Evolutionary conservation across 192 early-diverging fungal species (phyloP), one percentile per base, ranked within the genome.

Genomic region (Jimgerdemannia flammicorona): DNA sequence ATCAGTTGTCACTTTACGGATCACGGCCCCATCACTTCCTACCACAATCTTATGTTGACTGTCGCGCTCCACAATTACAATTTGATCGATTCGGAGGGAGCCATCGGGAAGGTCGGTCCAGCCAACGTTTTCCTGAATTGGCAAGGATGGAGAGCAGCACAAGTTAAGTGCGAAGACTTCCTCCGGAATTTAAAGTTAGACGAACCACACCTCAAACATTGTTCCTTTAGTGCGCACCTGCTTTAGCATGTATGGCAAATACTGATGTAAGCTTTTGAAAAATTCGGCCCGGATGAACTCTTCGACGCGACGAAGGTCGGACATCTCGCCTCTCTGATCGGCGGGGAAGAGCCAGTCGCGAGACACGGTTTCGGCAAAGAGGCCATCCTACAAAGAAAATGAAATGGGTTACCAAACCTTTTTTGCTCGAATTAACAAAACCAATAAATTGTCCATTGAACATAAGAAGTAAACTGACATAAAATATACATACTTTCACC

Each of bases 231-330:
- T 59, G 42, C 40, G 69, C 49, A 78, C 78, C 66, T 83, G 89
- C 20, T 80, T 84, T 4, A 90, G 44, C 39, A 77, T 75, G 66
- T 90, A 90, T n/a, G 89, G 89, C 9, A 90, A 69, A 76, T 87
- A 80, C 43, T 76, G 78, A 71, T 85, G 81, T 20, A 90, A 75
- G 8, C 80, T 41, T 18, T 75, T 82, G 69, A 83, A 90, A n/a
- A 90, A 77, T 54, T 89, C 85, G 6, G 85, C 84, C 17, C 89
- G 84, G 66, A 90, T 87, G 59, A 88, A 74, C 67, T 90, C 89
- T 71, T 90, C 89, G 8, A 90, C 87, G 0, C 79, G 80, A 19
- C 81, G 83, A 29, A 89, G 67, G 65, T 85, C 86, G 18, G 87
- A 69, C 84, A 85, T 85, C 17, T 90, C 89, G 0, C 75, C 74